Percentiles rank a stretch among this genome's conserved stretches.
phyloP scores from a whole-genome alignment of 192 early-diverging fungal genomes.

The Backusella circina region DNA sequence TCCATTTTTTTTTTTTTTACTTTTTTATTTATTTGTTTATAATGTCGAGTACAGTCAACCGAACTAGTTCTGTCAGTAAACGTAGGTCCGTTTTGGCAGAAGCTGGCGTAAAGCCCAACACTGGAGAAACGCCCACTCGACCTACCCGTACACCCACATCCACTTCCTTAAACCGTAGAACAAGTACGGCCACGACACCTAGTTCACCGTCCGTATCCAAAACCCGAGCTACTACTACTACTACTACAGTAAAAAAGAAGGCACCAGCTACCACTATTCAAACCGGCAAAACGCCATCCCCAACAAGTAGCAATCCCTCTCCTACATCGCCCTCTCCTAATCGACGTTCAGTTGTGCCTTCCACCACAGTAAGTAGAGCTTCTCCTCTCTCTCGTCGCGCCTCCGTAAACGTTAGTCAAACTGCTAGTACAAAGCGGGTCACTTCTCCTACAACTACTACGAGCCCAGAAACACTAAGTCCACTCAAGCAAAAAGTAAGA shows the following conservation, averaged over 20 bases:
- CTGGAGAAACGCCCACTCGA: not conserved
- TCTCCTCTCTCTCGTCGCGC: not conserved
- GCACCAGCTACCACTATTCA: not conserved
- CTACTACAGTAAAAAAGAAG: not conserved
- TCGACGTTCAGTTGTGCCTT: constrained; percentile 1
- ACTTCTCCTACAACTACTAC: not conserved
- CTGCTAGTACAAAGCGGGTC: not conserved
- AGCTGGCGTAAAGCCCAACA: not conserved
- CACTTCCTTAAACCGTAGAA: not conserved
- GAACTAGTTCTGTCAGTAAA: not conserved
- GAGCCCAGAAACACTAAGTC: not conserved
- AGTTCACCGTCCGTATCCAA: not conserved
- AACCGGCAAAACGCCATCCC: not conserved
- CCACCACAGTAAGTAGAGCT: not conserved
- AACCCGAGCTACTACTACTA: not conserved
- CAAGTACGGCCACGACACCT: not conserved
- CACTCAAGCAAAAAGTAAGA: not conserved
- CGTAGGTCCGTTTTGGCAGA: not conserved
- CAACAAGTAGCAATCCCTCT: not conserved
- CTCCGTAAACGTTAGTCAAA: not conserved
- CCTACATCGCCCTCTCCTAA: constrained; percentile 1
- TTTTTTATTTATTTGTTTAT: not conserved
- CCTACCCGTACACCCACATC: not conserved
- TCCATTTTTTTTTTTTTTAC: not conserved
- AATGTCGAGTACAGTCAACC: not conserved